Evolutionary conservation across 176 grass and related monocot species (phyloP).

Genomic region (Aegilops umbellulata): DNA sequence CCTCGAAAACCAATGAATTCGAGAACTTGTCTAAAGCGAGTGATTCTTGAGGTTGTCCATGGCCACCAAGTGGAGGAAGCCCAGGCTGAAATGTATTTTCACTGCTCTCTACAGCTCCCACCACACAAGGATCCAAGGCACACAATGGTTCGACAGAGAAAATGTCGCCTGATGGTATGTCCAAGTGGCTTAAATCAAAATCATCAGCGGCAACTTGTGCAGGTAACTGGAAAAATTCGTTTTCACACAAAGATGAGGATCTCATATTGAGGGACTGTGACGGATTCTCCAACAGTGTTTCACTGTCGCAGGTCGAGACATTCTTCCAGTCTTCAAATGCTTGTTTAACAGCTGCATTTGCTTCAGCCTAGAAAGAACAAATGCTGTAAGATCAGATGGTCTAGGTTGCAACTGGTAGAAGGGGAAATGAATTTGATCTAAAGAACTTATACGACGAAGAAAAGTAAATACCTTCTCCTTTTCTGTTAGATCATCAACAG

Average conservation of each 20-base stretch:
- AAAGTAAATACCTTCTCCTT: constrained; percentile 56
- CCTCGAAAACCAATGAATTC: constrained; percentile 55
- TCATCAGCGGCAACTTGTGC: constrained; percentile 31
- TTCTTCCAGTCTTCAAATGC: constrained; percentile 75
- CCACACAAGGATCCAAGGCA: constrained; percentile 23
- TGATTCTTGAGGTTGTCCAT: constrained; percentile 17
- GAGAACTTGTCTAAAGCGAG: constrained; percentile 44
- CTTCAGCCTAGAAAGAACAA: constrained; percentile 57
- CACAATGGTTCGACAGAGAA: constrained; percentile 44
- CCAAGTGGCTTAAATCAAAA: constrained; percentile 50
- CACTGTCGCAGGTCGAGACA: constrained; percentile 49
- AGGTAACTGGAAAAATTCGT: constrained; percentile 45
- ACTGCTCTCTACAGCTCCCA: constrained; percentile 24
- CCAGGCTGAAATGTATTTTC: constrained; percentile 37
- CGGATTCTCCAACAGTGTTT: constrained; percentile 31
- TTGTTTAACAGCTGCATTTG: constrained; percentile 51
- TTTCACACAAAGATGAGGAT: constrained; percentile 37
- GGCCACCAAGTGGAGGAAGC: constrained; percentile 8
- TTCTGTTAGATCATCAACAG: constrained; percentile 52
- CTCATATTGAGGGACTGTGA: constrained; percentile 32
- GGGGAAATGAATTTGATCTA: not conserved
- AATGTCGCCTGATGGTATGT: constrained; percentile 53
- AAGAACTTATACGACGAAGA: not conserved
- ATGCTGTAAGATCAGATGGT: constrained; percentile 5
- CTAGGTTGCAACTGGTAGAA: not conserved